A percentile compares a stretch with the other conserved stretches of the same genome.
Conservation (phyloP, 306 rosid genomes). For the Senna siamea region DNA sequence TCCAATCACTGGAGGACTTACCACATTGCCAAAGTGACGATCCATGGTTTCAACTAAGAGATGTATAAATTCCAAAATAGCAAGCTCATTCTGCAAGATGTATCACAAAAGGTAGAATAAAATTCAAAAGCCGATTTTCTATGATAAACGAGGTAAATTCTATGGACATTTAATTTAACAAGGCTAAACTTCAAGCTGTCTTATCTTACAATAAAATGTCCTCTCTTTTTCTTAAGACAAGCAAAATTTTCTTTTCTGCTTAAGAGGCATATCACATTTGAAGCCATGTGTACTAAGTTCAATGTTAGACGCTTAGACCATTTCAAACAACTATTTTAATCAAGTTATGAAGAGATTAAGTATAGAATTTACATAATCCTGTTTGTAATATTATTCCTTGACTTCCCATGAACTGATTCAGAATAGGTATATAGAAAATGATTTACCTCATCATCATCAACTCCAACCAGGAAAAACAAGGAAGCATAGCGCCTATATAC, state of each 20-base stretch:
- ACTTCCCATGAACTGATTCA: conserved; percentile 24
- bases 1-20: conserved; percentile 41
- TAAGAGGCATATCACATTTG: conserved; percentile 7
- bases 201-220: conserved; percentile 9
- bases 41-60: conserved; percentile 97
- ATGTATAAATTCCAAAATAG: conserved; percentile 92
- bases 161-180: conserved; percentile 10
- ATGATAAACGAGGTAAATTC: neutral
- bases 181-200: conserved; percentile 7
- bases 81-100: conserved; percentile 84
- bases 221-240: conserved; percentile 8
- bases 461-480: conserved; percentile 93
- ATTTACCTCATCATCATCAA: conserved; percentile 85
- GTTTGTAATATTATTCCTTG: neutral
- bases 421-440: neutral
- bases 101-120: conserved; percentile 27
- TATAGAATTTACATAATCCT: neutral
- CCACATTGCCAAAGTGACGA: conserved; percentile 96
- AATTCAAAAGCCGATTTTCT: conserved; percentile 3
- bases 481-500: conserved; percentile 96
- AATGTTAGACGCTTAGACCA: conserved; percentile 8
- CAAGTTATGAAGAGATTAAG: neutral
- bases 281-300: neutral
- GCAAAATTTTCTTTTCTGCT: neutral
- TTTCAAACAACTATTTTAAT: neutral